phyloP scores from a whole-genome alignment of 1,284 basidiomycete genomes.

The Apiotrichum sp. region DNA sequence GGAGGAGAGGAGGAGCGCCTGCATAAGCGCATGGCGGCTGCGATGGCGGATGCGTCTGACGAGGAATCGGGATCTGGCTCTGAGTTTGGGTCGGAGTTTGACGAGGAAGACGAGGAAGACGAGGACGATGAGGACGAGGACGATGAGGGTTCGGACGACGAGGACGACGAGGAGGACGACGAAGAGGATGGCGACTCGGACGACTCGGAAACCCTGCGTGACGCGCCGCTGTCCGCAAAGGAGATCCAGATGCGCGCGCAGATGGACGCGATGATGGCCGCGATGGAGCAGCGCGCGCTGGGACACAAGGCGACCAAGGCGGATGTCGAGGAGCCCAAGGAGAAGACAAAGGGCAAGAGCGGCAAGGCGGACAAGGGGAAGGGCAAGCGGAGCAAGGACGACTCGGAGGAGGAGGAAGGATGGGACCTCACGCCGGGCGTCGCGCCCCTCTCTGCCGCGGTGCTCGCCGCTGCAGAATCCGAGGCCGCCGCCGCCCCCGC shows the following conservation, averaged over 20 bases:
- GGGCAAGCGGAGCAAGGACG: background rate
- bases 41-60: constrained; percentile 10
- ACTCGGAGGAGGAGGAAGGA: background rate
- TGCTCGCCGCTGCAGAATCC: constrained; percentile 14
- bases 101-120: constrained; percentile 11
- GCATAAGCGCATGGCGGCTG: constrained; percentile 19
- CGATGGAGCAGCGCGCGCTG: constrained; percentile 34
- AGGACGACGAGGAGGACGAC: constrained; percentile 29
- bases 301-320: constrained; percentile 11
- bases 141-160: constrained; percentile 9
- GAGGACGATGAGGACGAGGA: constrained; percentile 29
- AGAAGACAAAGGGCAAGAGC: constrained; percentile 10
- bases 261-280: constrained; percentile 33
- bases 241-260: constrained; percentile 18
- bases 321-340: constrained; percentile 11
- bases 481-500: background rate
- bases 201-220: constrained; percentile 26
- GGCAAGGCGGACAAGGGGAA: constrained; percentile 1
- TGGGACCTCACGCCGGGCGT: constrained; percentile 11
- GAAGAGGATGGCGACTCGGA: constrained; percentile 14
- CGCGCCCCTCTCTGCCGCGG: constrained; percentile 10
- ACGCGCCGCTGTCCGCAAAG: constrained; percentile 23
- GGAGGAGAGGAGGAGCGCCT: constrained; percentile 12
- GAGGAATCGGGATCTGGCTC: constrained; percentile 6
- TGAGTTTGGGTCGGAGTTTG: constrained; percentile 2